Conservation (phyloP, 2,329 filamentous ascomycete species). For the Lecanicillium sp. region DNA sequence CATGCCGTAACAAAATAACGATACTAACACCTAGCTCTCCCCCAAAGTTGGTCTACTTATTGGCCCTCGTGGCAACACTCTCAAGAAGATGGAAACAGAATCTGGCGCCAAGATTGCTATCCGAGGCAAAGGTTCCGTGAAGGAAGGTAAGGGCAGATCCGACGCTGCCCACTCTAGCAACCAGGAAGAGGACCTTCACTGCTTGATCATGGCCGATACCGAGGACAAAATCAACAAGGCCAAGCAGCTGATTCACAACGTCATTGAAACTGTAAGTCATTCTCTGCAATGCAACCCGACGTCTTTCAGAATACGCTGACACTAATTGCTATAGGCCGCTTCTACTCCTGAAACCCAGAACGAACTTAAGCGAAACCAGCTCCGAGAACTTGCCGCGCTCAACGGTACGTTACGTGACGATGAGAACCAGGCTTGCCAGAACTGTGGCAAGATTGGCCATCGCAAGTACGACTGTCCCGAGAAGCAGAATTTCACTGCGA, state of each 20-base stretch:
- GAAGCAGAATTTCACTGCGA: constrained; percentile 97
- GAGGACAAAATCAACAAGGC: constrained; percentile 99
- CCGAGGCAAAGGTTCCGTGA: constrained; percentile 98
- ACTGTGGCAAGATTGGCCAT: constrained; percentile 97
- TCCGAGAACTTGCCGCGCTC: constrained; percentile 91
- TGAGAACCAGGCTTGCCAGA: constrained; percentile 98
- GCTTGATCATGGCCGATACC: constrained; percentile 98
- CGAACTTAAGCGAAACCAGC: constrained; percentile 96
- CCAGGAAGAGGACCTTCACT: constrained; percentile 98
- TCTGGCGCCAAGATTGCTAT: constrained; percentile 98
- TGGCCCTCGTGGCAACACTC: constrained; percentile 97
- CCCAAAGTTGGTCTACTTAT: constrained; percentile 98
- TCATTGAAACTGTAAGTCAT: constrained; percentile 95
- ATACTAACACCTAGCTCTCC: constrained; percentile 91
- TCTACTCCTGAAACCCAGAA: constrained; percentile 98
- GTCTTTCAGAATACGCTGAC: neutral
- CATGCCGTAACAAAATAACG: constrained; percentile 22
- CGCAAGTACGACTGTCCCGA: constrained; percentile 98
- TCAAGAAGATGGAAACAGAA: constrained; percentile 99
- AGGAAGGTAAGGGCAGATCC: constrained; percentile 98
- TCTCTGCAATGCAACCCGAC: neutral
- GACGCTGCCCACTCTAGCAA: constrained; percentile 99
- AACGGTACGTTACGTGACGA: constrained; percentile 99
- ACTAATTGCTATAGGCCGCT: constrained; percentile 60
- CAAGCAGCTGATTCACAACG: constrained; percentile 95